Conservation (phyloP, 1,284 basidiomycete genomes). For the Boletus nobilissimus region DNA sequence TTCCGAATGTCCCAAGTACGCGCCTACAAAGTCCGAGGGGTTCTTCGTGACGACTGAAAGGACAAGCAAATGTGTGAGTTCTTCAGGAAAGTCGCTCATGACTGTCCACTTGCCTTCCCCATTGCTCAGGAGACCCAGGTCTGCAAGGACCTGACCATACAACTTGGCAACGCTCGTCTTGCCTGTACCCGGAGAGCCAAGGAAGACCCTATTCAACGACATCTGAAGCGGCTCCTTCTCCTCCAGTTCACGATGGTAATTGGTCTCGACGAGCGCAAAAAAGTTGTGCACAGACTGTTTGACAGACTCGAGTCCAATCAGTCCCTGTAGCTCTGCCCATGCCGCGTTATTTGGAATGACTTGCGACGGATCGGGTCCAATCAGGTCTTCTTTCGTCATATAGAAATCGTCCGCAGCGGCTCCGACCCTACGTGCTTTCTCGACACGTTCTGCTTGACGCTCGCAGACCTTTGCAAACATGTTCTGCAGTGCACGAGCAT, state of each 20-base stretch:
- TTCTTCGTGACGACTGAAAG: conserved; percentile 69
- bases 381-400: conserved; percentile 63
- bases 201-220: conserved; percentile 70
- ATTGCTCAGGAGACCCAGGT: conserved; percentile 68
- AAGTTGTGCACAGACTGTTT: conserved; percentile 63
- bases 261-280: conserved; percentile 57
- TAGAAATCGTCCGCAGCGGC: conserved; percentile 58
- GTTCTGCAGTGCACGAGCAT: conserved; percentile 68
- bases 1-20: conserved; percentile 65
- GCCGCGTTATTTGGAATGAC: conserved; percentile 56
- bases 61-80: background rate
- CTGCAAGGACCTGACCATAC: conserved; percentile 67
- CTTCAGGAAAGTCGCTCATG: background rate
- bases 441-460: conserved; percentile 63
- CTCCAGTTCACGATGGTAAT: conserved; percentile 66
- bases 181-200: conserved; percentile 72
- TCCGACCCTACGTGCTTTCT: conserved; percentile 53
- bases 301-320: conserved; percentile 64
- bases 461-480: conserved; percentile 57
- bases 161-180: conserved; percentile 73
- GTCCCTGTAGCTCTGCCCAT: conserved; percentile 60
- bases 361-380: conserved; percentile 67
- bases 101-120: conserved; percentile 61
- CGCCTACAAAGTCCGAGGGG: conserved; percentile 70
- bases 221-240: conserved; percentile 62